Conservation (phyloP, 345 rosid species). For the Acer yangbiense region DNA sequence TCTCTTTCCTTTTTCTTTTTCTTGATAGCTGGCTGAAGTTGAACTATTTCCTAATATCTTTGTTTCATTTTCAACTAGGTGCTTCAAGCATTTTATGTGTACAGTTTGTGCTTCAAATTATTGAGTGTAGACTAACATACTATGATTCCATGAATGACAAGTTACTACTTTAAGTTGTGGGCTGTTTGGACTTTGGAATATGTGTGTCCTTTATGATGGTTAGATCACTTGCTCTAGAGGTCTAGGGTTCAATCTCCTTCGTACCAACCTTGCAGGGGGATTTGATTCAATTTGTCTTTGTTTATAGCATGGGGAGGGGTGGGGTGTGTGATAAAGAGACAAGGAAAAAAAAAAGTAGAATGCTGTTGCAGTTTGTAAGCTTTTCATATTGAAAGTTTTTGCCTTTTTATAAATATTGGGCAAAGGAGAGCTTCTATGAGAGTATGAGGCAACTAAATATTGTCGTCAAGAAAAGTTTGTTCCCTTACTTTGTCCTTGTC, state of each 20-base stretch:
- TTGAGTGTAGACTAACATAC: background rate
- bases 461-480: background rate
- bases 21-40: background rate
- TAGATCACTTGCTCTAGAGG: background rate
- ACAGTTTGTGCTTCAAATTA: background rate
- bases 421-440: slow-evolving; percentile 1
- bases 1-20: background rate
- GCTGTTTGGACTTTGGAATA: background rate
- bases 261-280: background rate
- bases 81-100: background rate
- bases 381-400: too few relatives aligned
- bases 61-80: background rate
- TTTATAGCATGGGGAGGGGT: background rate
- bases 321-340: background rate
- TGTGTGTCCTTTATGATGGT: background rate
- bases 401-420: background rate
- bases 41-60: background rate
- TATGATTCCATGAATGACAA: background rate
- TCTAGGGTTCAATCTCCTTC: background rate
- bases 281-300: background rate
- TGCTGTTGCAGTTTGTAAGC: background rate
- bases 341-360: background rate
- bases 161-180: background rate
- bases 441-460: background rate
- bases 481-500: background rate